Base-by-base conservation (phyloP, 2,329 filamentous ascomycete species). In the Phaeosphaeria sp. region DNA sequence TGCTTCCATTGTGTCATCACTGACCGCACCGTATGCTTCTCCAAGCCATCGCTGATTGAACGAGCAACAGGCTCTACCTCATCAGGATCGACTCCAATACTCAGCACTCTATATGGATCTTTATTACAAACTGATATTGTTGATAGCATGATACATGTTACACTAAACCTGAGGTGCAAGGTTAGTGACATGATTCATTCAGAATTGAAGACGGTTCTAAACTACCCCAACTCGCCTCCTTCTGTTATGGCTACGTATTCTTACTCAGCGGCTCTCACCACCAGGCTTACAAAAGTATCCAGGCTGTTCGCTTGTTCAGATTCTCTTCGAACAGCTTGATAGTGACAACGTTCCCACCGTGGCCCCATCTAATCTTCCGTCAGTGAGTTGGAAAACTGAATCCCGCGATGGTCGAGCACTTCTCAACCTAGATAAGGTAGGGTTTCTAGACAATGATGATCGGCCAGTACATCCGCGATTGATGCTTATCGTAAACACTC, bases 81-180 rank as follows among this genome's bases (percentile, higher is more conserved):
- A 18, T 47, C 44, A 17, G 51, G 42, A 18, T 53, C 51, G 23
- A 39, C 53, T 20, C 55, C 55, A 4, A 57, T 50, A 6, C 49
- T 52, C 11, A 57, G 44, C n/a, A 57, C n/a, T n/a, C n/a, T 47
- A 18, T 49, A 57, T 6, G 55, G 55, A 46, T 57, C 55, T 20
- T 43, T 39, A 18, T 50, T 41, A 3, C 39, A 22, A 13, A 49
- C 44, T 33, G 53, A 49, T 1, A 50, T 39, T 1, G 55, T 49
- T n/a, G 49, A 44, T 23, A 50, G 39, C 43, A 33, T 53, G 20
- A 57, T 50, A 9, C 55, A 44, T 30, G 55, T 52, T 5, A 49
- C 46, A 13, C 50, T 53, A n/a, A 57, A 57, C 15, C 55, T 50
- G 6, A 50, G 41, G 23, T 39, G 15, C 13, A 4, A 13, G 3